Base-by-base conservation (phyloP, 176 grass and related monocot genomes). In the Metroxylon sagu region DNA sequence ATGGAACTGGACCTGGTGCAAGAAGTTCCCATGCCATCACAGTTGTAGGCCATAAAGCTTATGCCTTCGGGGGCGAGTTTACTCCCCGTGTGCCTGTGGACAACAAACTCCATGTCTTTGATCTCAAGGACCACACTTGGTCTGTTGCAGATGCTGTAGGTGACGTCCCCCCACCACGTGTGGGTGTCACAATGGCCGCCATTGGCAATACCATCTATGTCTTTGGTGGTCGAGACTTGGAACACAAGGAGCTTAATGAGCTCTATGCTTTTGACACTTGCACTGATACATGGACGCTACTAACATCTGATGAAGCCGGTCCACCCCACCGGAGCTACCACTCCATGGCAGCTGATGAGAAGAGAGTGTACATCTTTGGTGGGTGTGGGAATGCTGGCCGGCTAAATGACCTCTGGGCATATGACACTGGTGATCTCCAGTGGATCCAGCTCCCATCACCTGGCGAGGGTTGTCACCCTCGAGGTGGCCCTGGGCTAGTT, bases 41-140 rank as follows among this genome's bases (percentile, higher is more conserved):
- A 2, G 19, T 95, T 16, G 76, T 86, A 3, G 82, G 80, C 6
- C 63, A 54, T 28, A 89, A 77, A 57, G 85, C 82, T n/a, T 95
- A 89, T 29, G 65, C 82, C 10, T 95, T 89, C 16, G 90, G 90
- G 48, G 90, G 90, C 10, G 90, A 95, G 85, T 89, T 89, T 82
- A 86, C 76, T 17, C 85, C 85, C 10, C 90, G 85, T 30, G 63
- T 86, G 5, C 85, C 85, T 8, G 85, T 95, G 18, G 90, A 95
- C 85, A 95, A 71, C 82, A 79, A 77, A 35, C 83, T 95, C 76
- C 84, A 86, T 70, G 77, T 73, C 61, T 89, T 84, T 31, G 74
- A 95, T 77, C 79, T 95, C 62, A 27, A 31, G 54, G 59, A 82
- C 4, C 75, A 60, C 30, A 74, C 82, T 17, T 95, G 85, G 90